Conservation (phyloP, 176 grass and related monocot species). For the Themeda triandra region DNA sequence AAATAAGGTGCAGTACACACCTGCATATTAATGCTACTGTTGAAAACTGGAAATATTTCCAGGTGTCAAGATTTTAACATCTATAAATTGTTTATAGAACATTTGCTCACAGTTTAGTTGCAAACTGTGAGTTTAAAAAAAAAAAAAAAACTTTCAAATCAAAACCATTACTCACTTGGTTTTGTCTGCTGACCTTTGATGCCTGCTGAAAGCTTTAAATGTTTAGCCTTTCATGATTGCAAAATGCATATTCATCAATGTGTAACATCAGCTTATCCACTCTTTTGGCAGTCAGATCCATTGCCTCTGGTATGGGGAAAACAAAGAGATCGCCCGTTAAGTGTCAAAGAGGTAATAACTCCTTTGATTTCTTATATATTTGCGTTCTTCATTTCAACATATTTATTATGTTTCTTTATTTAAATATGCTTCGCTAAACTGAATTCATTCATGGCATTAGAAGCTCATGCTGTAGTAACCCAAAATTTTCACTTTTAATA, state of each 20-base stretch:
- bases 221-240: not conserved
- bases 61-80: not conserved
- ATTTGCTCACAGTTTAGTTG: conserved; percentile 3
- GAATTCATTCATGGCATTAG: not conserved
- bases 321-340: conserved; percentile 68
- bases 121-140: not conserved
- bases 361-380: not conserved
- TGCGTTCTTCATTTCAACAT: conserved; percentile 12
- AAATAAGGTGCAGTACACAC: not conserved
- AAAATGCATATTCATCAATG: conserved; percentile 22
- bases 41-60: not conserved
- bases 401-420: conserved; percentile 11
- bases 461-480: conserved; percentile 7
- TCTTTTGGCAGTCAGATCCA: conserved; percentile 74
- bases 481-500: not conserved
- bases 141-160: not conserved
- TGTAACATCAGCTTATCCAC: conserved; percentile 27
- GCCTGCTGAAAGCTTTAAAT: conserved; percentile 14
- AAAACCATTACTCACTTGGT: not conserved
- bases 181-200: conserved; percentile 10
- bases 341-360: conserved; percentile 70
- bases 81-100: not conserved
- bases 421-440: conserved; percentile 1
- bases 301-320: conserved; percentile 90
- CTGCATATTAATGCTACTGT: not conserved